These are phyloP conservation scores for Skeletonema marinoi DNA, from an alignment of 108 stramenopile species.

Conservation along the genomic window DNA sequence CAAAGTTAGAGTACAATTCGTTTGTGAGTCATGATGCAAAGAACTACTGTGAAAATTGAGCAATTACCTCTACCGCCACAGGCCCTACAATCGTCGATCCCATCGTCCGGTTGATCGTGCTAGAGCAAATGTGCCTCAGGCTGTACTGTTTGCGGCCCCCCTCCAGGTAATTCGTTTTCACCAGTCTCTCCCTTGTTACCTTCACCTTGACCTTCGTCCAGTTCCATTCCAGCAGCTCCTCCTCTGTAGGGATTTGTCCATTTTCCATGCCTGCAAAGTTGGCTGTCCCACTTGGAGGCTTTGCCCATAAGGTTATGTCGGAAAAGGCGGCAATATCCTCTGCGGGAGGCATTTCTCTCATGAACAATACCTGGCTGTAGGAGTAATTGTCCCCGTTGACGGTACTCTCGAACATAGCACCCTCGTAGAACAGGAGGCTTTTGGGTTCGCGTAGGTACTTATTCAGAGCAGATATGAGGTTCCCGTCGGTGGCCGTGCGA, in stretches of 20 bases:
- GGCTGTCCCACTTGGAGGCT: not conserved
- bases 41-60: not conserved
- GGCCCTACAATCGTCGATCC: conserved; percentile 17
- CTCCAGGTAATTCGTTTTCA: not conserved
- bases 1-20: not conserved
- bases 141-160: conserved; percentile 13
- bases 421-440: conserved; percentile 12
- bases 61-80: conserved; percentile 12
- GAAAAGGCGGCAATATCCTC: not conserved
- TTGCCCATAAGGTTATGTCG: not conserved
- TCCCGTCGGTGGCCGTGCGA: not conserved
- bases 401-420: conserved; percentile 22
- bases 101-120: conserved; percentile 20
- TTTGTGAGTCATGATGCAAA: not conserved
- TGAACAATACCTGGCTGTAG: conserved; percentile 9
- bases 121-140: conserved; percentile 7
- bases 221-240: not conserved
- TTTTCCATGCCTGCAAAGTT: not conserved
- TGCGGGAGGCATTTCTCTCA: conserved; percentile 15
- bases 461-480: conserved; percentile 4
- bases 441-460: conserved; percentile 1
- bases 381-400: conserved; percentile 11
- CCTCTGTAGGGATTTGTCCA: not conserved
- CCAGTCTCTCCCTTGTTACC: not conserved
- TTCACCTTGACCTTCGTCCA: conserved; percentile 16